Base-by-base conservation (phyloP, 176 grass and related monocot species). In the Hsuehochloa calcarea region DNA sequence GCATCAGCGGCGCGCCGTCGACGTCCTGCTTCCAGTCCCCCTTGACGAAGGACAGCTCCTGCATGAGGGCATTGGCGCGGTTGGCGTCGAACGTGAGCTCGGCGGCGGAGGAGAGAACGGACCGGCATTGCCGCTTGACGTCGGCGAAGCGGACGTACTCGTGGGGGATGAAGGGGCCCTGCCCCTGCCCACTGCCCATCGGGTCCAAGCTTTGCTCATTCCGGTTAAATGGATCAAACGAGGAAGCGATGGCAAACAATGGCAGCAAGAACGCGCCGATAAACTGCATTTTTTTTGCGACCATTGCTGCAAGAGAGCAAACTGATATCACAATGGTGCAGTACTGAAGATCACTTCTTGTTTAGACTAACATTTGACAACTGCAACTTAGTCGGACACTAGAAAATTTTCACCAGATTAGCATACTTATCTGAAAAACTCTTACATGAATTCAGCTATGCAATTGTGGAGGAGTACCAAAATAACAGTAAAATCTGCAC, bases 1-100 rank as follows among this genome's bases (percentile, higher is more conserved):
- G 95, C 70, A 97, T 41, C 31, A 94, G 74, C 61, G 90, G 82
- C 47, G 82, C 88, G 43, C 46, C 78, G 20, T 27, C 10, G 39
- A 3, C 39, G 55, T 89, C 77, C 79, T 94, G 92, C 58, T 56
- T 46, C 95, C 95, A 94, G 82, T 97, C 95, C 0, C 90, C 95
- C 83, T 87, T 92, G 22, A 79, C 26, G 73, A 97, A 93, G 1
- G 86, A 90, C 0, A 94, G 87, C 84, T 97, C 92, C 46, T 77
- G 88, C 56, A 88, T 54, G 50, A 94, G 87, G 0, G 72, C 92
- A 7, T 84, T 66, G 68, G 90, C 82, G 49, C 90, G 84, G 87
- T 86, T 91, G 23, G 58, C 90, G 47, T 97, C 90, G 55, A 91
- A 97, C 5, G 65, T 77, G 77, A 94, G 68, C 58, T 87, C 73